A percentile compares a stretch with the other conserved stretches of the same genome.
phyloP scores from a whole-genome alignment of 805 yeast genomes.

The Metschnikowia lunata region DNA sequence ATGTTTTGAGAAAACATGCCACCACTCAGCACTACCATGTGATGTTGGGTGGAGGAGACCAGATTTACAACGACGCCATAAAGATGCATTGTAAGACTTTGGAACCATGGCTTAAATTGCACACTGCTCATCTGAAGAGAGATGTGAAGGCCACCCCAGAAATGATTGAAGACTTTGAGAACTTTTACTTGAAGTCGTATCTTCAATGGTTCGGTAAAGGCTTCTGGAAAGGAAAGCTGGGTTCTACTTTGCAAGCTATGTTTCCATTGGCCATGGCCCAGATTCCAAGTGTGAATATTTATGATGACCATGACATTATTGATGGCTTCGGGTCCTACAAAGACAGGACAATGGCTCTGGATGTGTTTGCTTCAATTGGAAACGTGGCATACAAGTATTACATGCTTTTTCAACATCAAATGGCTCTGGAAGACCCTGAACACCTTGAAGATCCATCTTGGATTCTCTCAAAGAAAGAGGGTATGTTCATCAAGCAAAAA shows the following conservation, averaged over 20 bases:
- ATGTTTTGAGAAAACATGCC: constrained; percentile 67
- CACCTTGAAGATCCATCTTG: constrained; percentile 45
- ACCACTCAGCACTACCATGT: constrained; percentile 65
- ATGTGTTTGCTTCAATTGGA: constrained; percentile 70
- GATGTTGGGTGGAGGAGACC: constrained; percentile 98
- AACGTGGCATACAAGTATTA: constrained; percentile 78
- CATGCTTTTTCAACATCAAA: constrained; percentile 88
- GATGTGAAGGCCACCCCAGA: constrained; percentile 40
- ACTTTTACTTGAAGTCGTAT: constrained; percentile 71
- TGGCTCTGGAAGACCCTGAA: constrained; percentile 42
- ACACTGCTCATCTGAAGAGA: constrained; percentile 43
- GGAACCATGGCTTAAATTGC: constrained; percentile 59
- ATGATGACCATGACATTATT: constrained; percentile 93
- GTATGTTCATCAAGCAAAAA: constrained; percentile 65
- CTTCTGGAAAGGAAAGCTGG: constrained; percentile 67
- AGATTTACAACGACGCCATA: constrained; percentile 82
- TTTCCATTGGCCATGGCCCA: constrained; percentile 74
- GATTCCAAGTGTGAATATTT: constrained; percentile 82
- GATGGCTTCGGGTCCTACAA: constrained; percentile 93
- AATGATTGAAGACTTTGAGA: constrained; percentile 50
- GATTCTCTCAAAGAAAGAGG: constrained; percentile 54
- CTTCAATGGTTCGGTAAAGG: constrained; percentile 89
- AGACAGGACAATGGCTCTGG: constrained; percentile 67
- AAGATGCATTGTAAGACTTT: constrained; percentile 53
- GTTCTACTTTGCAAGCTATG: constrained; percentile 60